phyloP scores from a whole-genome alignment of 495 filamentous ascomycete genomes.

The Venustampulla echinocandica region DNA sequence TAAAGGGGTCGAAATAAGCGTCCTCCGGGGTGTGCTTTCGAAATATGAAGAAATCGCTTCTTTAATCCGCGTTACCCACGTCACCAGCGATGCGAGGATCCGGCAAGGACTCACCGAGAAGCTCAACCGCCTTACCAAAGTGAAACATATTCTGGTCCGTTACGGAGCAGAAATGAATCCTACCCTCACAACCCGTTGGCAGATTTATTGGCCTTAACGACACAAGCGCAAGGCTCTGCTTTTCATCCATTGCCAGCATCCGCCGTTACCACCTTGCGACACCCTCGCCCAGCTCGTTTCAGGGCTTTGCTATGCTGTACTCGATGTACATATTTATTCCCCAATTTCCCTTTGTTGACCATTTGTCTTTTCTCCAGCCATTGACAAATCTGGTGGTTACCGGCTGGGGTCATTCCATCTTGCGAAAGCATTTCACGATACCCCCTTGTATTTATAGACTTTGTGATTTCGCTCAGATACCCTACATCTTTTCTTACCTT shows the following conservation, averaged over 20 bases:
- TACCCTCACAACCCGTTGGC: constrained; percentile 7
- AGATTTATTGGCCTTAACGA: constrained; percentile 3
- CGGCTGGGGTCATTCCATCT: background rate
- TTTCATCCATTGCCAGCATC: background rate
- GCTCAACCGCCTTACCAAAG: background rate
- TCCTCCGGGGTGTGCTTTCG: background rate
- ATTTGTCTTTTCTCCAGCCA: too few species aligned
- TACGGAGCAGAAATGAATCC: constrained; percentile 10
- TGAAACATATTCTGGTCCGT: constrained; percentile 3
- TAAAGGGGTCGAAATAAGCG: constrained; percentile 4
- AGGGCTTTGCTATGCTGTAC: too few species aligned
- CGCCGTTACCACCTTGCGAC: too few species aligned
- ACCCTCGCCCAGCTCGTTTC: too few species aligned
- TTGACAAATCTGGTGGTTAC: too few species aligned
- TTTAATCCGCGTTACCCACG: background rate
- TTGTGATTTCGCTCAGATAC: constrained; percentile 4
- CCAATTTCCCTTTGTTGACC: too few species aligned
- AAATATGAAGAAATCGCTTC: background rate
- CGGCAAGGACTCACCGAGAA: background rate
- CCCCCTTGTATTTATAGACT: constrained; percentile 6
- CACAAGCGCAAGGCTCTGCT: background rate
- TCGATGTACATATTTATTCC: too few species aligned
- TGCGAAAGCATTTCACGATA: constrained; percentile 2
- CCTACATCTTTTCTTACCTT: background rate
- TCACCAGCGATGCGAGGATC: background rate